Base-by-base conservation (phyloP, 2,329 filamentous ascomycete species). In the Sclerotinia glacialis region DNA sequence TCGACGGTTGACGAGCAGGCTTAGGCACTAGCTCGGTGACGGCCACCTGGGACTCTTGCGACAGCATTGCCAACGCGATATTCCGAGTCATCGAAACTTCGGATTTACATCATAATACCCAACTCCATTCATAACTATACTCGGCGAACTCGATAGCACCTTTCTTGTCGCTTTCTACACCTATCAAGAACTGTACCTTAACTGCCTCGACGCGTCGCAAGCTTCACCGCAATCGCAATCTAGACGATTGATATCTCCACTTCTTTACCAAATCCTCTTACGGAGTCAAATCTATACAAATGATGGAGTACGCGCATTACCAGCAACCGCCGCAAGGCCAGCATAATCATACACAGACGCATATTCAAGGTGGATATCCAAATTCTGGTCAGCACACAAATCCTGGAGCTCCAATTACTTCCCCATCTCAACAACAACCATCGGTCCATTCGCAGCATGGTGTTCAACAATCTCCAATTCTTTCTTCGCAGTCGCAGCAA, bases 291-390 rank as follows among this genome's bases (percentile, higher is more conserved):
- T 71, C 69, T 67, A 71, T 71, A 74, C 76, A 71, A 75, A 89
- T 84, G 80, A 91, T 91, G 89, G 89, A 91, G 80, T 91, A 90
- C 82, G 85, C 86, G 78, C 86, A 89, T 80, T 90, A 91, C 77
- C 86, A 88, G 76, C 87, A 87, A 79, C 82, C 85, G 73, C 70
- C 75, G 69, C 80, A 80, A 74, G 79, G 77, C 78, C 88, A 89
- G 78, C 86, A 86, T 77, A 81, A 85, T 68, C 87, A 89, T 77
- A 81, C 81, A 61, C 78, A 82, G 69, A 80, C 82, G 67, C 84
- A 86, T 74, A 82, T 86, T 72, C 79, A 83, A 69, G 80, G 83
- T 73, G 83, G 85, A 74, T 90, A 90, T 78, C 83, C 87, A 72
- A 86, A 83, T 74, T 83, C 85, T 56, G 79, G 79, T 77, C 72